phyloP scores from a whole-genome alignment of 345 rosid genomes.

The Capsella bursapastoris region DNA sequence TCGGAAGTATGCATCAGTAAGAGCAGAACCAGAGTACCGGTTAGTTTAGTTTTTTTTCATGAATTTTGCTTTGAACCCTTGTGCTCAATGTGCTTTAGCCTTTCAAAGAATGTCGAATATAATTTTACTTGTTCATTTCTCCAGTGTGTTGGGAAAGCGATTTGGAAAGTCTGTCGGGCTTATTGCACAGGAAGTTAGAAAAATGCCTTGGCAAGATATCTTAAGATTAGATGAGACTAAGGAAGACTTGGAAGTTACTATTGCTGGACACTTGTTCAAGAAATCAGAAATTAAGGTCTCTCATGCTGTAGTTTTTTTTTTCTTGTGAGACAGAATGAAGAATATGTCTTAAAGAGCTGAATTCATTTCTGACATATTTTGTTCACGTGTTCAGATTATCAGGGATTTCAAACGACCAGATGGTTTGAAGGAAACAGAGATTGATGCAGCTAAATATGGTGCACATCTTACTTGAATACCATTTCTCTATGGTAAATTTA shows the following conservation, averaged over 20 bases:
- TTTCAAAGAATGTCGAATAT: constrained; percentile 14
- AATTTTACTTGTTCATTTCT: constrained; percentile 38
- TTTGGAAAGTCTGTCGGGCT: constrained; percentile 91
- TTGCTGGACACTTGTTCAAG: constrained; percentile 70
- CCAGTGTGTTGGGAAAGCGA: constrained; percentile 80
- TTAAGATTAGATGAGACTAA: constrained; percentile 73
- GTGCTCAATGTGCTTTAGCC: constrained; percentile 22
- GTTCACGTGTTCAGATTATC: constrained; percentile 55
- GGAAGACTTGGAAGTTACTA: constrained; percentile 53
- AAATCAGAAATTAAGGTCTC: constrained; percentile 81
- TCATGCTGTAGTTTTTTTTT: constrained; percentile 15
- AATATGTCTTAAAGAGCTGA: not conserved
- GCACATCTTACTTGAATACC: not conserved
- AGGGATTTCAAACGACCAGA: constrained; percentile 85
- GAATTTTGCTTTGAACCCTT: not conserved
- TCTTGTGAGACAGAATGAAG: constrained; percentile 7
- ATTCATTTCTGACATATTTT: constrained; percentile 2
- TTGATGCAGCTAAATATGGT: constrained; percentile 96
- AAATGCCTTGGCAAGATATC: constrained; percentile 80
- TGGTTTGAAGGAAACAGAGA: constrained; percentile 73
- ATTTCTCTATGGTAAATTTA: not conserved
- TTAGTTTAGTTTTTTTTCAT: constrained; percentile 39
- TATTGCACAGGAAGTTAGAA: constrained; percentile 81
- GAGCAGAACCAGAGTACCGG: constrained; percentile 97
- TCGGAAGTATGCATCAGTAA: constrained; percentile 78